These are phyloP conservation scores for Amanita brunnescens DNA, from an alignment of 768 basidiomycete genomes.

Conservation along the genomic window DNA sequence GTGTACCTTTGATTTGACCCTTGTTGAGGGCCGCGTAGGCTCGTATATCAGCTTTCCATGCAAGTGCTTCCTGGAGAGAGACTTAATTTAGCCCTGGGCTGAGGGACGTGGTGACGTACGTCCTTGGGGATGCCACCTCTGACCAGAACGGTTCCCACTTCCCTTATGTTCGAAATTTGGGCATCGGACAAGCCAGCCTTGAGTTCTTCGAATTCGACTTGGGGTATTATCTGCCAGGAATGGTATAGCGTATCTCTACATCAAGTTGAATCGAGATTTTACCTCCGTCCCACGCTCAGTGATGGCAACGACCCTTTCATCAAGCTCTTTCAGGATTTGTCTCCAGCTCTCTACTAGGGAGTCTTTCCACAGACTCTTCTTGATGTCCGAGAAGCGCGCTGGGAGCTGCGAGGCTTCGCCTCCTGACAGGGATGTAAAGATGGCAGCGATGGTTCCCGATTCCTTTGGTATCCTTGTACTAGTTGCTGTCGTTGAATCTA, in stretches of 20 bases:
- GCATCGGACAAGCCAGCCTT: conserved; percentile 36
- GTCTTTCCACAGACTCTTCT: conserved; percentile 43
- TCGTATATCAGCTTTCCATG: conserved; percentile 47
- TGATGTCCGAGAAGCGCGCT: conserved; percentile 48
- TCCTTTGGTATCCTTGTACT: conserved; percentile 19
- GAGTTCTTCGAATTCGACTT: conserved; percentile 36
- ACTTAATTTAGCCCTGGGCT: conserved; percentile 6
- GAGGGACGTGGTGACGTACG: conserved; percentile 19
- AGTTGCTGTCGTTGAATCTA: background rate
- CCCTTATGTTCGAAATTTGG: conserved; percentile 36
- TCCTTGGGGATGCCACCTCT: conserved; percentile 47
- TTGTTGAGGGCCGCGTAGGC: conserved; percentile 46
- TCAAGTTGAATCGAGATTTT: conserved; percentile 7
- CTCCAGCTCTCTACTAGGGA: conserved; percentile 43
- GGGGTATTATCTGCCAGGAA: conserved; percentile 38
- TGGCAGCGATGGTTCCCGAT: conserved; percentile 31
- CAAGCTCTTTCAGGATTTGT: conserved; percentile 42
- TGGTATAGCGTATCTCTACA: background rate
- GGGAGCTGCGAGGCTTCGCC: conserved; percentile 35
- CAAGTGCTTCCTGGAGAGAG: conserved; percentile 39
- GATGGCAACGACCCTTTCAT: conserved; percentile 39
- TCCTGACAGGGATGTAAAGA: conserved; percentile 31
- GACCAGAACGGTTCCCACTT: conserved; percentile 47
- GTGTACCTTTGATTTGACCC: conserved; percentile 37
- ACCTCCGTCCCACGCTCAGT: conserved; percentile 38